A percentile compares a stretch with the other conserved stretches of the same genome.
Conservation (phyloP, 73 alveolate genomes). For the Paramecium sonneborni region DNA sequence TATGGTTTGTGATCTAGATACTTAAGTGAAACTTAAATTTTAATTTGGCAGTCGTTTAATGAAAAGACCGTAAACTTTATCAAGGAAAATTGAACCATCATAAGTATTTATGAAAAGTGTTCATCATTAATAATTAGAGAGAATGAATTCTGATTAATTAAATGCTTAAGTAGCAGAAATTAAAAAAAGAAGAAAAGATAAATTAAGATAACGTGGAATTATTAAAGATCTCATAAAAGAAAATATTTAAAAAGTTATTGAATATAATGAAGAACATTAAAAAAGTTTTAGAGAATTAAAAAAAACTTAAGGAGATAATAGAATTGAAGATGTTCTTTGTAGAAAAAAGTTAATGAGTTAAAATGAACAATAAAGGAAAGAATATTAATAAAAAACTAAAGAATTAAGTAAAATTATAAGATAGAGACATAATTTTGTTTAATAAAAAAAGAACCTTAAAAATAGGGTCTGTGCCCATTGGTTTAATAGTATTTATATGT, state of each 20-base stretch:
- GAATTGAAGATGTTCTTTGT: constrained; percentile 31
- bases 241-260: neutral
- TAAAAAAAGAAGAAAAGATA: constrained; percentile 45
- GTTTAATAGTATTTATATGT: neutral
- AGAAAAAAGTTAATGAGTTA: neutral
- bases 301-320: neutral
- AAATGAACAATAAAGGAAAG: constrained; percentile 4
- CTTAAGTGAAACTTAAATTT: neutral
- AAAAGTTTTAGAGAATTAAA: constrained; percentile 21
- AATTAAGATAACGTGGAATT: neutral
- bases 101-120: neutral
- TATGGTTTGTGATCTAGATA: constrained; percentile 40
- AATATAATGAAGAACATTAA: constrained; percentile 15
- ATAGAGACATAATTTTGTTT: neutral
- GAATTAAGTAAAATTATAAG: neutral
- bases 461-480: constrained; percentile 15
- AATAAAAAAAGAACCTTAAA: neutral
- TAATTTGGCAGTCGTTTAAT: neutral
- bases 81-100: neutral
- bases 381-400: neutral
- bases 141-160: constrained; percentile 1
- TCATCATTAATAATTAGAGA: neutral
- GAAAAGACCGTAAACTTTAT: neutral
- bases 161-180: constrained; percentile 38
- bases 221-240: constrained; percentile 13